A percentile compares a stretch with the other conserved stretches of the same genome.
Evolutionary conservation across 805 yeast species (phyloP).

Genomic region (Kodamaea sagamina): DNA sequence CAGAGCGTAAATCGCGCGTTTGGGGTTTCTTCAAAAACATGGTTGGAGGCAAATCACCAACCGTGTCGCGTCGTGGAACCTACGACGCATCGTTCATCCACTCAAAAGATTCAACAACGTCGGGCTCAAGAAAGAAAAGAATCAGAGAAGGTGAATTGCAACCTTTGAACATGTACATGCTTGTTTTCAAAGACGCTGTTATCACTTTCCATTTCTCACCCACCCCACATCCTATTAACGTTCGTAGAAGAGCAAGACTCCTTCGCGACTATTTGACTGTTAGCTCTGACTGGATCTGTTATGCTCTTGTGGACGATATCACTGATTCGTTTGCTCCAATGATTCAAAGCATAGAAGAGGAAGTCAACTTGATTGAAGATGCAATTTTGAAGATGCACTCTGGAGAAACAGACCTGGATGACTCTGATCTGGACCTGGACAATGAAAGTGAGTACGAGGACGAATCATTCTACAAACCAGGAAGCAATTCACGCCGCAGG

Average conservation of each 20-base stretch:
- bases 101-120: constrained; percentile 22
- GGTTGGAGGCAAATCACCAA: constrained; percentile 11
- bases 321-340: constrained; percentile 97
- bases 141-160: constrained; percentile 61
- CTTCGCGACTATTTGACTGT: constrained; percentile 86
- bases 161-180: constrained; percentile 89
- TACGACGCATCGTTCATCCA: constrained; percentile 8
- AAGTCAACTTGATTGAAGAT: constrained; percentile 93
- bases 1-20: constrained; percentile 19
- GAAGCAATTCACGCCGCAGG: neutral
- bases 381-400: constrained; percentile 86
- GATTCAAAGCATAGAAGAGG: constrained; percentile 91
- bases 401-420: constrained; percentile 50
- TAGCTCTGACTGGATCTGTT: constrained; percentile 94
- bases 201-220: constrained; percentile 92
- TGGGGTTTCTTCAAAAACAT: constrained; percentile 18
- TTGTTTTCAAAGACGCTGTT: constrained; percentile 89
- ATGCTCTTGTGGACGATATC: constrained; percentile 93
- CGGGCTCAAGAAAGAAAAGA: constrained; percentile 31
- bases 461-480: neutral
- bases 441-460: constrained; percentile 19
- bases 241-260: constrained; percentile 87
- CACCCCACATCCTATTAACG: constrained; percentile 95
- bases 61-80: constrained; percentile 7
- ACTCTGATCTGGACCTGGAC: constrained; percentile 28